Evolutionary conservation across 1,139 yeast genomes (phyloP).

Genomic region (Protomyces arabidopsidicola): DNA sequence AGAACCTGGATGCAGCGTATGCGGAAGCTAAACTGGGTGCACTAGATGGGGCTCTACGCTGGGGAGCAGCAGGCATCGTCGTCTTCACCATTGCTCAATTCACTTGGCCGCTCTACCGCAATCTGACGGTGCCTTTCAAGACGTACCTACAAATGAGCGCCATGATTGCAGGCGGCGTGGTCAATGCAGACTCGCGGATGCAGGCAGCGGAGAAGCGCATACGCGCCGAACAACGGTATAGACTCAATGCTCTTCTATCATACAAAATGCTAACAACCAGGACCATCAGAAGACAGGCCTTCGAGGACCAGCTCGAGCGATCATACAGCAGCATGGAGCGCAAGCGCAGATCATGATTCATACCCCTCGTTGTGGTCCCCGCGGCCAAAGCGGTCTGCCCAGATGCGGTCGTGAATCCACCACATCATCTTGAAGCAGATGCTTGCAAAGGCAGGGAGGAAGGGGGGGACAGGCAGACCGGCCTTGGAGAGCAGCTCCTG

Average conservation of each 20-base stretch:
- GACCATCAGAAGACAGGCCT: conserved; percentile 15
- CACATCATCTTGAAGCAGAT: conserved; percentile 12
- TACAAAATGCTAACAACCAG: background rate
- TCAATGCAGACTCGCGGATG: conserved; percentile 23
- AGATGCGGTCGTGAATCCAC: conserved; percentile 13
- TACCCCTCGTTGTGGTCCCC: conserved; percentile 14
- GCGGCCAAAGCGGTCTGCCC: conserved; percentile 21
- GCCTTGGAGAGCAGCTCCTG: background rate
- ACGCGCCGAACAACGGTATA: conserved; percentile 10
- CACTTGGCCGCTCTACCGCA: conserved; percentile 24
- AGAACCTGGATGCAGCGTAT: conserved; percentile 21
- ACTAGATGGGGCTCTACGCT: conserved; percentile 10
- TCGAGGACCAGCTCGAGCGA: conserved; percentile 24
- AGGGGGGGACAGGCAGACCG: conserved; percentile 3
- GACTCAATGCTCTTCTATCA: background rate
- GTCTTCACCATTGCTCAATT: conserved; percentile 25
- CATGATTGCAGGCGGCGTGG: conserved; percentile 24
- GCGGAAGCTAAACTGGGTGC: conserved; percentile 23
- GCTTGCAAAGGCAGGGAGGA: background rate
- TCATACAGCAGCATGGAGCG: conserved; percentile 19
- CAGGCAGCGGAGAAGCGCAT: conserved; percentile 20
- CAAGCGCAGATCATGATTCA: background rate
- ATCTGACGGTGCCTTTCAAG: conserved; percentile 23
- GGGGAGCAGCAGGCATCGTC: conserved; percentile 23
- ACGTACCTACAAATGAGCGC: conserved; percentile 14